A percentile compares a stretch with the other conserved stretches of the same genome.
Conservation (phyloP, 2,329 filamentous ascomycete species). For the Tolypocladium album region DNA sequence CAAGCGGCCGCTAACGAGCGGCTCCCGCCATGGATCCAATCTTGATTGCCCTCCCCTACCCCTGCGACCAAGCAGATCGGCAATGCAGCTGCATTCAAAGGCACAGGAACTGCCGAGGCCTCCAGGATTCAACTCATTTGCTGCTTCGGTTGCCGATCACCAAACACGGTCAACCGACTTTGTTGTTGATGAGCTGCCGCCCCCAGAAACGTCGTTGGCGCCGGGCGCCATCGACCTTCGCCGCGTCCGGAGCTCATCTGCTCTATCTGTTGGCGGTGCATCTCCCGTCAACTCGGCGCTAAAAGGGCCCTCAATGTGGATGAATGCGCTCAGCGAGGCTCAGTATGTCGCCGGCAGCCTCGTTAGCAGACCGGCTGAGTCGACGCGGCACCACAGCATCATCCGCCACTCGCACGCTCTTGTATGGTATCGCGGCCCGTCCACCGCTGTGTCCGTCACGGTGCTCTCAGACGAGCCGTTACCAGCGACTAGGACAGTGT, state of each 20-base stretch:
- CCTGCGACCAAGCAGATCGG: constrained; percentile 8
- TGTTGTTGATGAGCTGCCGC: background rate
- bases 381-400: constrained; percentile 54
- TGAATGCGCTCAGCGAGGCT: constrained; percentile 43
- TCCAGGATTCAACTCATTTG: background rate
- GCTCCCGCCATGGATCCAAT: background rate
- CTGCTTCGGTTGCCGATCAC: background rate
- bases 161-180: background rate
- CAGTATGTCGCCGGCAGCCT: constrained; percentile 56
- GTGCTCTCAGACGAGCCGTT: constrained; percentile 50
- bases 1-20: background rate
- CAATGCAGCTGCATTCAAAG: constrained; percentile 2
- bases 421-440: constrained; percentile 55
- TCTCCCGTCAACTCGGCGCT: constrained; percentile 2
- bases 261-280: constrained; percentile 7
- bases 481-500: constrained; percentile 47
- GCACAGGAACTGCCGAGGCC: background rate
- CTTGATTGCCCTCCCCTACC: background rate
- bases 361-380: constrained; percentile 51
- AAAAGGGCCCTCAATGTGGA: constrained; percentile 25
- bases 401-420: constrained; percentile 54
- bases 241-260: constrained; percentile 21
- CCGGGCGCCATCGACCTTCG: constrained; percentile 6
- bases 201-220: background rate
- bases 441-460: constrained; percentile 53